Base-by-base conservation (phyloP, 1,284 basidiomycete genomes). In the Pseudozyma flocculosa region DNA sequence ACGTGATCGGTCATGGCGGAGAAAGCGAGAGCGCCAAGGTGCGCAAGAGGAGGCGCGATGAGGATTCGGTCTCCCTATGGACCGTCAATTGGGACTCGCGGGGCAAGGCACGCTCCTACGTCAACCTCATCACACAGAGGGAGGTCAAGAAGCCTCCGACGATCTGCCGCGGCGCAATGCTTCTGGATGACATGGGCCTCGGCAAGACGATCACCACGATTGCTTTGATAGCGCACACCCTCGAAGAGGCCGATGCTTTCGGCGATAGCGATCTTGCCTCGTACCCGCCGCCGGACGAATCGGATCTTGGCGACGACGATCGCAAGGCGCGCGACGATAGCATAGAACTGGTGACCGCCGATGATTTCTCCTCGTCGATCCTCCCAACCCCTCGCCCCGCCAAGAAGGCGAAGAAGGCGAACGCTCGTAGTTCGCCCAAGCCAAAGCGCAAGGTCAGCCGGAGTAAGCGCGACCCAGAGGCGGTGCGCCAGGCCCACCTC, bases 191-290 rank as follows among this genome's bases (percentile, higher is more conserved):
- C 43, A 81, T 97, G 93, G 95, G 95, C 69, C 84, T 99, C 14
- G 95, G 95, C 24, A 98, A 98, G 81, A 98, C 95, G 0, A 92
- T 98, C 48, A 91, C 92, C 26, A 87, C 96, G 36, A 83, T 86
- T 32, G 89, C 94, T 4, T 83, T 98, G 46, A 88, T 99, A 48
- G 92, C 92, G 3, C 85, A 88, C 19, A 97, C 94, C 2, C 81
- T 90, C 22, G 65, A 78, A 34, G 85, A 89, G 0, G 90, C 95
- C 4, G 81, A 79, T 22, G 79, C 80, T 18, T 97, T 91, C 73
- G 86, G 85, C 21, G 73, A 82, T 13, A 48, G 24, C n/a, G 24
- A 26, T 15, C 30, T 53, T 2, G 24, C 38, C 34, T 17, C 43
- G 29, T 14, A 37, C 50, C 42, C 19, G 23, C n/a, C 34, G 26